Conservation (phyloP, 2,329 filamentous ascomycete species). For the Verticillium nubilum region DNA sequence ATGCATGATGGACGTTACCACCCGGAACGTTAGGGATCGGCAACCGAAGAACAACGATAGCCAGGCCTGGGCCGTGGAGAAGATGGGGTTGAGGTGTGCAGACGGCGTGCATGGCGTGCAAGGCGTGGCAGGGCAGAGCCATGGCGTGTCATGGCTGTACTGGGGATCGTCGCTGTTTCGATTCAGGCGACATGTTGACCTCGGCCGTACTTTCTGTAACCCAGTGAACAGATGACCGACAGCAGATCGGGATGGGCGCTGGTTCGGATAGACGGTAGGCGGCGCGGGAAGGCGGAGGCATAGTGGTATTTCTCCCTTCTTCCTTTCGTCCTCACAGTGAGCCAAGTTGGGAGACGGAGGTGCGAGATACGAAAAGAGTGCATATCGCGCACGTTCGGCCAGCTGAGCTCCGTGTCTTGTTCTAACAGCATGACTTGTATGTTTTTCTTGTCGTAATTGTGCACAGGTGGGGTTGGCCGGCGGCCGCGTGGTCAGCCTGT, state of each 20-base stretch:
- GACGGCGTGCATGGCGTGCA: background rate
- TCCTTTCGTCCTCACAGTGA: background rate
- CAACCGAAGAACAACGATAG: background rate
- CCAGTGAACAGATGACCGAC: background rate
- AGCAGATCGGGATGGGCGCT: background rate
- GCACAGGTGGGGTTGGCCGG: background rate
- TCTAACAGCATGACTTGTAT: background rate
- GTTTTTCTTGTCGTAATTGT: background rate
- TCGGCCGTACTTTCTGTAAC: background rate
- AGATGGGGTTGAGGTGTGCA: background rate
- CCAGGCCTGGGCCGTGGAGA: background rate
- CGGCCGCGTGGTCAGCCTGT: background rate
- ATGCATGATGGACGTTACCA: background rate
- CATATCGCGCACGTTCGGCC: background rate
- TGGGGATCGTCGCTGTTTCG: conserved; percentile 9
- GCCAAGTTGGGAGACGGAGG: background rate
- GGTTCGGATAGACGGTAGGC: background rate
- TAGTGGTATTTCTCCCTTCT: no score
- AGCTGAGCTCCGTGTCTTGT: background rate
- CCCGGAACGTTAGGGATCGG: background rate
- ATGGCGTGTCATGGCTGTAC: background rate
- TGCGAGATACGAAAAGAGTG: background rate
- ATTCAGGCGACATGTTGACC: conserved; percentile 1
- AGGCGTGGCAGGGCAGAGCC: background rate
- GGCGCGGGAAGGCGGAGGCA: background rate